phyloP scores from a whole-genome alignment of 805 yeast genomes.

The Yarrowia divulgata region DNA sequence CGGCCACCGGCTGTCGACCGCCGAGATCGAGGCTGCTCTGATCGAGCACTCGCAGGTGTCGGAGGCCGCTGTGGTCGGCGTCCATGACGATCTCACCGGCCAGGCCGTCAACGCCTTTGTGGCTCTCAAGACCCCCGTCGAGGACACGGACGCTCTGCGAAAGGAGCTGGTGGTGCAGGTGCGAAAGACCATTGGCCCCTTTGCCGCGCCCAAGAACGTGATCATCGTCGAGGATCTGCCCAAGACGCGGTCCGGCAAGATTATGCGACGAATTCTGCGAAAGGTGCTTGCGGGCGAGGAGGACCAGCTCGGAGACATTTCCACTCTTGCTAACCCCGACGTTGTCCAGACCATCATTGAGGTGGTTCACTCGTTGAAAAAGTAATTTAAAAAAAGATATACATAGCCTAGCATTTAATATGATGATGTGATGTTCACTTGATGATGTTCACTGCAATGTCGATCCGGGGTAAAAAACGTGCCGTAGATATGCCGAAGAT shows the following conservation, averaged over 20 bases:
- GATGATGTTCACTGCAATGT: not conserved
- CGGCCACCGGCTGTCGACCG: slow-evolving; percentile 97
- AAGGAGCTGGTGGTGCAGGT: slow-evolving; percentile 84
- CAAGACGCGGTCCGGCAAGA: slow-evolving; percentile 98
- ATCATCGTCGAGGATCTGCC: slow-evolving; percentile 90
- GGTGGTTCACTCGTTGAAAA: slow-evolving; percentile 58
- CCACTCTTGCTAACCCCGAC: slow-evolving; percentile 86
- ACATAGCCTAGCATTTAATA: no score
- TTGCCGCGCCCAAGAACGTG: slow-evolving; percentile 94
- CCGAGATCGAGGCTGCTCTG: slow-evolving; percentile 94
- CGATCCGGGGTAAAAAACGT: slow-evolving; percentile 8
- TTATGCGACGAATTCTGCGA: slow-evolving; percentile 97
- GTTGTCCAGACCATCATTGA: slow-evolving; percentile 78
- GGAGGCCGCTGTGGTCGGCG: slow-evolving; percentile 97
- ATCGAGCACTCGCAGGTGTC: slow-evolving; percentile 80
- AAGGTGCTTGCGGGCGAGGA: slow-evolving; percentile 92
- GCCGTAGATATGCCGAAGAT: not conserved
- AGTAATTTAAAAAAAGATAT: slow-evolving; percentile 13
- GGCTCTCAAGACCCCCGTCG: slow-evolving; percentile 68
- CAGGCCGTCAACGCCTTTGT: slow-evolving; percentile 98
- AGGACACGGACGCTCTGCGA: slow-evolving; percentile 55
- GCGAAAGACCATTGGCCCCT: slow-evolving; percentile 87
- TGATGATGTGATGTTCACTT: not conserved
- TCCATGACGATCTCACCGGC: slow-evolving; percentile 93
- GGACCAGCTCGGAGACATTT: slow-evolving; percentile 86